phyloP scores from a whole-genome alignment of 345 rosid species.

The Hypericum perforatum region DNA sequence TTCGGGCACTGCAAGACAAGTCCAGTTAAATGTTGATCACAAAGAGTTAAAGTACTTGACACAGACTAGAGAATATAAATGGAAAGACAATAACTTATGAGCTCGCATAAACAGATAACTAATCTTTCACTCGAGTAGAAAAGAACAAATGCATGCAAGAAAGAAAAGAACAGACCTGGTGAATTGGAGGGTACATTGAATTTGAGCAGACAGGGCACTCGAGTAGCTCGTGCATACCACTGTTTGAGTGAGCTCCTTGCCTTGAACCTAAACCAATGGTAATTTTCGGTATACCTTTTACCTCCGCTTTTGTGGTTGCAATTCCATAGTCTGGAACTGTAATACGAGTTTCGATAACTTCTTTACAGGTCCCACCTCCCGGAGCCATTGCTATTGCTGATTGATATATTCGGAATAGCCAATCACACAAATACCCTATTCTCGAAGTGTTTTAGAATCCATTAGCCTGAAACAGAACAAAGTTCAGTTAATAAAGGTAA shows the following conservation, averaged over 20 bases:
- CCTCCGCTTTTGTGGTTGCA: slow-evolving; percentile 18
- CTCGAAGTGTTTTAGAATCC: slow-evolving; percentile 6
- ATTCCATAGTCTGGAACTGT: slow-evolving; percentile 14
- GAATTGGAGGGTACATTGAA: slow-evolving; percentile 29
- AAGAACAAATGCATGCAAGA: not conserved
- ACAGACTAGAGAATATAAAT: no score
- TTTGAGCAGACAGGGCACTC: slow-evolving; percentile 27
- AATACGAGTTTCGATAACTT: slow-evolving; percentile 28
- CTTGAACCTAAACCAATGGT: slow-evolving; percentile 23
- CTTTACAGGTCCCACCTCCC: slow-evolving; percentile 34
- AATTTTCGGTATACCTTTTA: slow-evolving; percentile 14
- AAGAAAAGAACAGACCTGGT: slow-evolving; percentile 16
- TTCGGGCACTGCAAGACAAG: slow-evolving; percentile 41
- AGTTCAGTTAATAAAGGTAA: not conserved
- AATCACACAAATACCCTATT: slow-evolving; percentile 5
- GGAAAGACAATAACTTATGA: no score
- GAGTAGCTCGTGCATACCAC: slow-evolving; percentile 25
- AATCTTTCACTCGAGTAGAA: not conserved
- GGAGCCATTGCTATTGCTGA: slow-evolving; percentile 35
- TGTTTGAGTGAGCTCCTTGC: slow-evolving; percentile 28
- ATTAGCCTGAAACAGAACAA: slow-evolving; percentile 12
- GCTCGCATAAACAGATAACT: no score
- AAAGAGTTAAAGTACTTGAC: no score
- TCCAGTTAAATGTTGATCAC: no score
- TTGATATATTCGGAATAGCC: slow-evolving; percentile 2